A percentile compares a stretch with the other conserved stretches of the same genome.
Evolutionary conservation across 108 stramenopile genomes (phyloP).

Genomic region (Cyclotella choctawhatcheeana): DNA sequence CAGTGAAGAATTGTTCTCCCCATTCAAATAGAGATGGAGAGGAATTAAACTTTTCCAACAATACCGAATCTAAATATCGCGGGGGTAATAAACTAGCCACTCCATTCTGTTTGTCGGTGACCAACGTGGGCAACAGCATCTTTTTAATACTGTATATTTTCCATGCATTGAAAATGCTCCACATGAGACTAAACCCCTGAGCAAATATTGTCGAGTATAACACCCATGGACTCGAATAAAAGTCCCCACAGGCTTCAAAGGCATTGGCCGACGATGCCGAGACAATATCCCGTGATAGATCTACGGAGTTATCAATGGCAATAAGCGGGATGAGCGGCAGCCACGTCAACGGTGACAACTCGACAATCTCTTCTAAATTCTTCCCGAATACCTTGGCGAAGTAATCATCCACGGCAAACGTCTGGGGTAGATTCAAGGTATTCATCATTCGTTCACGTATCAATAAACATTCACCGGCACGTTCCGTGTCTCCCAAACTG

Average conservation of each 20-base stretch:
- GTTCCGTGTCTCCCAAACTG: constrained; percentile 7
- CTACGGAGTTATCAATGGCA: constrained; percentile 45
- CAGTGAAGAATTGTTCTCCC: constrained; percentile 29
- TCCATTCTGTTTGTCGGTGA: constrained; percentile 21
- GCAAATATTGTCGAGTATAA: constrained; percentile 26
- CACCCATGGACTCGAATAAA: constrained; percentile 35
- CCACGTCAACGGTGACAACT: constrained; percentile 36
- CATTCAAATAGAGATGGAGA: constrained; percentile 25
- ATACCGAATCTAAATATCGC: constrained; percentile 25
- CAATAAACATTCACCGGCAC: constrained; percentile 38
- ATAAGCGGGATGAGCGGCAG: constrained; percentile 42
- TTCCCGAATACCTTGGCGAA: constrained; percentile 47
- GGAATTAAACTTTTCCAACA: constrained; percentile 30
- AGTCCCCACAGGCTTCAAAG: constrained; percentile 37
- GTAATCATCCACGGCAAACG: constrained; percentile 44
- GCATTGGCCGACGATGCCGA: constrained; percentile 43
- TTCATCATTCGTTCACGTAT: constrained; percentile 40
- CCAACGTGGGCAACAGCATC: constrained; percentile 46
- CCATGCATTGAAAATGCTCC: constrained; percentile 54
- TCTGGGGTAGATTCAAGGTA: constrained; percentile 4
- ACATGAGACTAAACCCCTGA: constrained; percentile 17
- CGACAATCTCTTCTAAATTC: constrained; percentile 53
- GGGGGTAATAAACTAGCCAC: constrained; percentile 39
- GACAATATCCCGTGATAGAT: constrained; percentile 39
- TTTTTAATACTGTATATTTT: constrained; percentile 41